Percentiles rank a stretch among this genome's conserved stretches.
phyloP scores from a whole-genome alignment of 2,329 filamentous ascomycete species.

The Triangularia verruculosa region DNA sequence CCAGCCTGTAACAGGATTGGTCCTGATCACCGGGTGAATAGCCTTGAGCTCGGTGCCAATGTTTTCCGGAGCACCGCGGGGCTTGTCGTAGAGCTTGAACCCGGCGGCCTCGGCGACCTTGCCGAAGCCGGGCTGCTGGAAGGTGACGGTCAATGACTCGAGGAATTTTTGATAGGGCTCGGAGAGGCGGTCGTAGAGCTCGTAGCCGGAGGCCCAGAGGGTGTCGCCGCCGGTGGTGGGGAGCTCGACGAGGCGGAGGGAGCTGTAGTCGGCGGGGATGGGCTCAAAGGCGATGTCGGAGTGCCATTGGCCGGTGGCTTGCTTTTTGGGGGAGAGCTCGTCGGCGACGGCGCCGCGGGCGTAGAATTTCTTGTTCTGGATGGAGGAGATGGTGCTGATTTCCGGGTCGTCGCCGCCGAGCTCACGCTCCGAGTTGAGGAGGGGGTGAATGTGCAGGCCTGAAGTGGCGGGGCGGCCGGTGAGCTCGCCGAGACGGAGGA shows the following conservation, averaged over 20 bases:
- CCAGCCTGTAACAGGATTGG: conserved; percentile 63
- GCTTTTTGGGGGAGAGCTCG: conserved; percentile 34
- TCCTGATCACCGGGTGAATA: conserved; percentile 55
- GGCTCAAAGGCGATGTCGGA: conserved; percentile 54
- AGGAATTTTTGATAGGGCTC: conserved; percentile 47
- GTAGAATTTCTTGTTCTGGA: conserved; percentile 44
- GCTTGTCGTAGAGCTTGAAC: conserved; percentile 44
- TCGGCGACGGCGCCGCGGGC: conserved; percentile 19
- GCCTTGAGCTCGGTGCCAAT: conserved; percentile 48
- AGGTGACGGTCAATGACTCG: conserved; percentile 44
- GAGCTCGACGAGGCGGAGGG: conserved; percentile 48
- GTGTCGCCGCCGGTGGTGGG: conserved; percentile 43
- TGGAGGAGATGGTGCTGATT: conserved; percentile 59
- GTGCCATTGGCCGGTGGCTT: conserved; percentile 45
- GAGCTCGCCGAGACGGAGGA: conserved; percentile 57
- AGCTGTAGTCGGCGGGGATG: conserved; percentile 52
- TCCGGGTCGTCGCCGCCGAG: conserved; percentile 51
- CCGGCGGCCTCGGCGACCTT: conserved; percentile 38
- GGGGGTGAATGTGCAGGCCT: conserved; percentile 58
- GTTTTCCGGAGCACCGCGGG: conserved; percentile 53
- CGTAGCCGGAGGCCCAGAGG: conserved; percentile 43
- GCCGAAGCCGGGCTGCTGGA: conserved; percentile 41
- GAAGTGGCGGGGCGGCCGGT: conserved; percentile 57
- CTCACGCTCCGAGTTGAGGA: conserved; percentile 53
- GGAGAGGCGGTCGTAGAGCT: conserved; percentile 49